phyloP scores from a whole-genome alignment of 2,329 filamentous ascomycete genomes.

The Diaporthe longicolla region DNA sequence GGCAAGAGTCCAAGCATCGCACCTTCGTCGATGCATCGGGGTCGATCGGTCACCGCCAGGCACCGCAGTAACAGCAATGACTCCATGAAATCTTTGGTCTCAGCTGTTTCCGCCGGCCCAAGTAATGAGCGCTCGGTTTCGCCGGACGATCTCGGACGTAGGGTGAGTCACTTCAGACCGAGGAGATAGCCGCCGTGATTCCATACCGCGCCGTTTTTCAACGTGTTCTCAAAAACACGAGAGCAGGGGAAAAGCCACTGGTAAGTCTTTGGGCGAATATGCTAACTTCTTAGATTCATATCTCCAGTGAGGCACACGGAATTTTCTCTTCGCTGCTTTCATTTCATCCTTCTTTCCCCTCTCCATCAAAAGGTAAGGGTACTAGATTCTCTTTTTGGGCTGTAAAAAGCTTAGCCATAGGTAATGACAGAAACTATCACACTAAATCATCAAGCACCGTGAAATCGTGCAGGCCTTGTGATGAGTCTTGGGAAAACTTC shows the following conservation, averaged over 20 bases:
- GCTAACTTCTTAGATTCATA: too few relatives aligned
- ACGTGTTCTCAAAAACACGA: neutral
- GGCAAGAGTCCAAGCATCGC: neutral
- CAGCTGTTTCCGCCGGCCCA: neutral
- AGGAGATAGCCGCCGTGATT: neutral
- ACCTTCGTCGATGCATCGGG: neutral
- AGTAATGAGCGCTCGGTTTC: neutral
- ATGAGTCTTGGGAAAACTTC: neutral
- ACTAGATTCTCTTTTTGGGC: neutral
- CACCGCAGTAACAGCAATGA: too few relatives aligned
- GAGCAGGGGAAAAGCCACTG: neutral
- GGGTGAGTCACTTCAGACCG: neutral
- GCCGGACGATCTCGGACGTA: neutral
- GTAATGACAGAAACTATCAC: neutral
- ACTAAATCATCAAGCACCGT: neutral
- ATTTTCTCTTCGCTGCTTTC: neutral
- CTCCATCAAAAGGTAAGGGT: neutral
- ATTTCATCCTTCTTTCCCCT: neutral
- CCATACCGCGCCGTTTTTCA: neutral
- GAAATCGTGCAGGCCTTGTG: neutral
- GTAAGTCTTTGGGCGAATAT: neutral
- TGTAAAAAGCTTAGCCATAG: neutral
- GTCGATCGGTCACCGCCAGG: too few relatives aligned
- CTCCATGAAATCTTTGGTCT: neutral
- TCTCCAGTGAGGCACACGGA: constrained; percentile 4